Base-by-base conservation (phyloP, 2,329 filamentous ascomycete genomes). In the Chrysosphaeria jannelii region DNA sequence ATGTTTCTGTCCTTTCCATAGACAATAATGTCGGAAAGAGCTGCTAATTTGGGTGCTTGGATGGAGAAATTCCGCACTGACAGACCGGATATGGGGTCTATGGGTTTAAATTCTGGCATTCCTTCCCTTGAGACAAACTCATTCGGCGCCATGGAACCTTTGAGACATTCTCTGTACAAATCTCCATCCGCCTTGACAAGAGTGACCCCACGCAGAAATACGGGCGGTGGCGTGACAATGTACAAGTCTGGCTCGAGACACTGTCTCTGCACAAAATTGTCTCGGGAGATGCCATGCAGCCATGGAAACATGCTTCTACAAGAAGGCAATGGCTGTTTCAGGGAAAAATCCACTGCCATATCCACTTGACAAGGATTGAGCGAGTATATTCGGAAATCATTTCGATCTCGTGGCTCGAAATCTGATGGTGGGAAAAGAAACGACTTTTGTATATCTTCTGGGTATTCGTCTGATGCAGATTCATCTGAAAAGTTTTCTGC, bases 221-320 rank as follows among this genome's bases (percentile, higher is more conserved):
- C 57, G 1, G 78, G 75, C 3, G 65, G n/a, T n/a, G n/a, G n/a
- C n/a, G n/a, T n/a, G n/a, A n/a, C n/a, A n/a, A n/a, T n/a, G n/a
- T n/a, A n/a, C n/a, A n/a, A n/a, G n/a, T n/a, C n/a, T n/a, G n/a
- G n/a, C n/a, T n/a, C n/a, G n/a, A n/a, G n/a, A n/a, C n/a, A n/a
- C n/a, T n/a, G n/a, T n/a, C n/a, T n/a, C 38, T 97, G 85, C 25
- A 90, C 57, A 29, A 75, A 65, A 38, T 97, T 97, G 29, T 70
- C 62, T 1, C 74, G 67, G 37, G 93, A 79, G 19, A 93, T 48
- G 13, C 85, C 85, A 45, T 97, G 85, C 13, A 91, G 53, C 85
- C 85, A 97, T 3, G 85, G 85, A 37, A 93, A 97, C 30, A 93
- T n/a, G n/a, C n/a, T n/a, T n/a, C n/a, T n/a, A n/a, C n/a, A n/a